These are phyloP conservation scores for Claviceps sp. DNA, from an alignment of 2,329 filamentous ascomycete species.

Conservation along the genomic window DNA sequence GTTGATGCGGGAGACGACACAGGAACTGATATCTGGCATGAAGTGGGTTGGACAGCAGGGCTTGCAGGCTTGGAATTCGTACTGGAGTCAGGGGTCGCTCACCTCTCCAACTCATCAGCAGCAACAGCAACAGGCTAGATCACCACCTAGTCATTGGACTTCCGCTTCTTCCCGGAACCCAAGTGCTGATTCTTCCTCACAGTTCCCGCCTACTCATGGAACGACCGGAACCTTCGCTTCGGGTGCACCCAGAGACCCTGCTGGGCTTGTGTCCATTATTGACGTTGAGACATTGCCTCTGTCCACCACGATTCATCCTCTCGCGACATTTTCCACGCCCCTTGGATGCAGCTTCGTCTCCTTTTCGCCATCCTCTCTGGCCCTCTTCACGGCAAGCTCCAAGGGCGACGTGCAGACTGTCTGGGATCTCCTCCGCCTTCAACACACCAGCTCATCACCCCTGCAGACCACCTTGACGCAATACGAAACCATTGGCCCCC, in stretches of 20 bases:
- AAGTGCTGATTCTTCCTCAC: slow-evolving; percentile 11
- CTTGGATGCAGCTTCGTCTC: slow-evolving; percentile 72
- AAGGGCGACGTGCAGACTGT: slow-evolving; percentile 76
- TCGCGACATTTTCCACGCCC: slow-evolving; percentile 57
- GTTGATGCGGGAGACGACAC: slow-evolving; percentile 65
- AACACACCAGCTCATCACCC: slow-evolving; percentile 48
- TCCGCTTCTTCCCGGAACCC: slow-evolving; percentile 11
- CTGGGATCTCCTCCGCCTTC: slow-evolving; percentile 62
- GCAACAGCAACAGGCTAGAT: slow-evolving; percentile 19
- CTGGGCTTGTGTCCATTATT: slow-evolving; percentile 57
- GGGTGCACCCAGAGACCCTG: slow-evolving; percentile 46
- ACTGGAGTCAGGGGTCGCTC: slow-evolving; percentile 50
- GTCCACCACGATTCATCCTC: slow-evolving; percentile 42
- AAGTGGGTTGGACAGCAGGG: slow-evolving; percentile 69
- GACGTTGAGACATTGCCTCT: slow-evolving; percentile 49
- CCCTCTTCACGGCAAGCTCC: slow-evolving; percentile 64
- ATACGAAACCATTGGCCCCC: slow-evolving; percentile 33
- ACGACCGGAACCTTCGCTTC: slow-evolving; percentile 39
- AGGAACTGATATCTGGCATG: slow-evolving; percentile 62
- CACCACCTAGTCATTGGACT: slow-evolving; percentile 36
- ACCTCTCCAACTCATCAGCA: slow-evolving; percentile 21
- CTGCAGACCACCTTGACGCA: slow-evolving; percentile 36
- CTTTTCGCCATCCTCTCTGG: slow-evolving; percentile 60
- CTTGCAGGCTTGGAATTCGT: slow-evolving; percentile 64
- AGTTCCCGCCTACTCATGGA: slow-evolving; percentile 62